A percentile compares a stretch with the other conserved stretches of the same genome.
Conservation (phyloP, 2,329 filamentous ascomycete genomes). For the Coniella vitis region DNA sequence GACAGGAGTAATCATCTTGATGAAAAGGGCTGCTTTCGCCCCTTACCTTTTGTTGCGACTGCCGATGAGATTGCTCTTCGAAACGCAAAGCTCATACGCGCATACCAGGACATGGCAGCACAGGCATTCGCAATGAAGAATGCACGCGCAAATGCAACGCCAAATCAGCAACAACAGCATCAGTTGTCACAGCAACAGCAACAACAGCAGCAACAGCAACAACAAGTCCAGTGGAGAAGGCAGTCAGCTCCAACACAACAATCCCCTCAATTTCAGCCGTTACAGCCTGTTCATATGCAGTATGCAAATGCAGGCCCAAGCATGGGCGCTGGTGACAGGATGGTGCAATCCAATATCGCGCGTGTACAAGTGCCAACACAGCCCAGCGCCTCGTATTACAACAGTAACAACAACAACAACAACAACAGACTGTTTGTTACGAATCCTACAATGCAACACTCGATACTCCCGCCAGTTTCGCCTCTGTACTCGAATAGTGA, state of each 20-base stretch:
- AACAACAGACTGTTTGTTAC: background rate
- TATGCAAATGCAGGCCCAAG: background rate
- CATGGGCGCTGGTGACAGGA: background rate
- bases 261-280: background rate
- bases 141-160: background rate
- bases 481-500: background rate
- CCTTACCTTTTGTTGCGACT: background rate
- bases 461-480: slow-evolving; percentile 10
- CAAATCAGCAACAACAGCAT: background rate
- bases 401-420: slow-evolving; percentile 5
- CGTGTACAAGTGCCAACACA: no score
- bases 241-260: background rate
- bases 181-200: background rate
- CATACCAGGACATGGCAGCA: slow-evolving; percentile 1
- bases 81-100: slow-evolving; percentile 17
- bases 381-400: background rate
- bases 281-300: background rate
- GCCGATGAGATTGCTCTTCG: slow-evolving; percentile 12
- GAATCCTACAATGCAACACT: background rate
- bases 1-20: slow-evolving; percentile 20
- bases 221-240: background rate
- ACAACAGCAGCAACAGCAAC: background rate
- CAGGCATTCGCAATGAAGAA: background rate
- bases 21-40: background rate
- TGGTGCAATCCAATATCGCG: no score